Percentiles rank a stretch among this genome's conserved stretches.
phyloP scores from a whole-genome alignment of 441 rosid species.

The Erodium moschatum region DNA sequence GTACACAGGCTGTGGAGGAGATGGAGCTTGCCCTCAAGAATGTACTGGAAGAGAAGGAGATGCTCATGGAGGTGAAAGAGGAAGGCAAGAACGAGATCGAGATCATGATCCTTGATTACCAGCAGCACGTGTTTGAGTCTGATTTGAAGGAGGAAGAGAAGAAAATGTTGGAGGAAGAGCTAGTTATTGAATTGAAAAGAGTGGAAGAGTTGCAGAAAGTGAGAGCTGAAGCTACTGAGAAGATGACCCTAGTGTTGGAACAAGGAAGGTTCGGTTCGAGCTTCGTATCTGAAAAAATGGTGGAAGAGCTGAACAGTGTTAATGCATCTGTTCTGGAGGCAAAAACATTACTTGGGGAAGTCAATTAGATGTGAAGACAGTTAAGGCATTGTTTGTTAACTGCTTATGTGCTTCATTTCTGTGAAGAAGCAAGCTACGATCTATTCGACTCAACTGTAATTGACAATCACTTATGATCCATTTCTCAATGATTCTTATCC shows the following conservation, averaged over 20 bases:
- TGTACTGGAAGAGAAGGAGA: constrained; percentile 44
- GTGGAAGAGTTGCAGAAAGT: constrained; percentile 28
- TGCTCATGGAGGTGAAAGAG: constrained; percentile 43
- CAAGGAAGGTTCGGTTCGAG: constrained; percentile 15
- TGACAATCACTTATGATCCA: no score
- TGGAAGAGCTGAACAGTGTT: constrained; percentile 30
- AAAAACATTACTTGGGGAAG: constrained; percentile 23
- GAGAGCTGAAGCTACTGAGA: constrained; percentile 26
- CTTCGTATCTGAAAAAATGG: constrained; percentile 31
- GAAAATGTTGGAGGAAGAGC: constrained; percentile 17
- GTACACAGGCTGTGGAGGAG: constrained; percentile 35
- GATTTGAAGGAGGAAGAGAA: constrained; percentile 50
- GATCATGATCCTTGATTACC: constrained; percentile 43
- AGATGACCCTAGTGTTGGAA: constrained; percentile 30
- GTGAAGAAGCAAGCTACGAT: background rate
- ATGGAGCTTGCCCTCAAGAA: constrained; percentile 36
- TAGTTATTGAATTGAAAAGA: constrained; percentile 18
- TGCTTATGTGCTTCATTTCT: background rate
- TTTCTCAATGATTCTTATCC: no score
- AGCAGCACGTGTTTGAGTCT: constrained; percentile 41
- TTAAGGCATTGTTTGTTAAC: constrained; percentile 7
- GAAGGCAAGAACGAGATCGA: constrained; percentile 44
- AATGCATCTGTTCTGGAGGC: constrained; percentile 35
- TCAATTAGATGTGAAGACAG: background rate
- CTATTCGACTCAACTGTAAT: no score